Evolutionary conservation across 495 filamentous ascomycete genomes (phyloP).

Genomic region (Penicillium parvum): DNA sequence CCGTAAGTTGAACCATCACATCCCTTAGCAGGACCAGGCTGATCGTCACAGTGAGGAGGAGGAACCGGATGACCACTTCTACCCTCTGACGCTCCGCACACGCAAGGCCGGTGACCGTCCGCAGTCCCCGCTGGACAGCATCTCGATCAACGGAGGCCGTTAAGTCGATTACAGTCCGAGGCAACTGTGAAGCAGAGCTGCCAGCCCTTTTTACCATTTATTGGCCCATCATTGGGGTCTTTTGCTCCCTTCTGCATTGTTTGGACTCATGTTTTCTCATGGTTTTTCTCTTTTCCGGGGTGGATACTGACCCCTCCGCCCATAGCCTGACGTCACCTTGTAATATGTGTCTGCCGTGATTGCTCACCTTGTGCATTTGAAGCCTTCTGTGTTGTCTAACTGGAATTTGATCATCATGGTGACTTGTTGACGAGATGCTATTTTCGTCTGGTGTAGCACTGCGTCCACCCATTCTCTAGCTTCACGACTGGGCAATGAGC

Average conservation of each 20-base stretch:
- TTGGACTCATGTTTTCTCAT: slow-evolving; percentile 14
- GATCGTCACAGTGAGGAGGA: slow-evolving; percentile 98
- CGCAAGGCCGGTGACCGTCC: slow-evolving; percentile 37
- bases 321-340: slow-evolving; percentile 14
- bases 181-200: neutral
- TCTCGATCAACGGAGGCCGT: slow-evolving; percentile 31
- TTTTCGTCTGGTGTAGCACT: too few relatives aligned
- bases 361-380: slow-evolving; percentile 10
- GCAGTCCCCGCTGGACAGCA: slow-evolving; percentile 40
- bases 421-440: neutral
- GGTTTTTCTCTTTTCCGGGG: slow-evolving; percentile 3
- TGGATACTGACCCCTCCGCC: neutral
- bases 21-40: too few relatives aligned
- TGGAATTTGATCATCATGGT: neutral
- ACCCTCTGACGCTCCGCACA: slow-evolving; percentile 74
- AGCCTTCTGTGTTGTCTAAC: slow-evolving; percentile 12
- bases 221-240: neutral
- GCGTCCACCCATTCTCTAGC: too few relatives aligned
- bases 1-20: slow-evolving; percentile 62
- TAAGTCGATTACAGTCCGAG: slow-evolving; percentile 9
- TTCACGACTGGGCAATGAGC: too few relatives aligned
- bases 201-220: neutral
- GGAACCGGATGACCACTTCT: slow-evolving; percentile 88
- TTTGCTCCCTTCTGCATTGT: slow-evolving; percentile 11
- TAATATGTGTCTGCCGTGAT: slow-evolving; percentile 4